Conservation (phyloP, 352 stramenopile species). For the Globisporangium irregulare region DNA sequence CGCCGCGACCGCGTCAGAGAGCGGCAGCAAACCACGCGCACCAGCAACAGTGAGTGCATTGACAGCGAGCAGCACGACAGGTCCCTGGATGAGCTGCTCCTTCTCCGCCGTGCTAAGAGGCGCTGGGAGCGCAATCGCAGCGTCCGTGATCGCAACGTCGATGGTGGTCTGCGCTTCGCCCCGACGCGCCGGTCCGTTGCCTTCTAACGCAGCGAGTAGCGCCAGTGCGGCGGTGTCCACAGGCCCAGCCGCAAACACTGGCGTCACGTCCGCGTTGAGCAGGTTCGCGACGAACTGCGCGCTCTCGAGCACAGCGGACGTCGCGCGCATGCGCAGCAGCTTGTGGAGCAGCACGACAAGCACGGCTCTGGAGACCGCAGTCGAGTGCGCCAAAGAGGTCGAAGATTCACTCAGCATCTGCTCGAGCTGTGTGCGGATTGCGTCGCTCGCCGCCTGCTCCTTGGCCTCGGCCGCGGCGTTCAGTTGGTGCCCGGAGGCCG, state of each 20-base stretch:
- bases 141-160: constrained; percentile 21
- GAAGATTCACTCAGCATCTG: constrained; percentile 14
- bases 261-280: constrained; percentile 60
- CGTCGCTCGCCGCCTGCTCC: constrained; percentile 13
- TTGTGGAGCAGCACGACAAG: constrained; percentile 28
- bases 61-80: constrained; percentile 49
- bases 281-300: constrained; percentile 45
- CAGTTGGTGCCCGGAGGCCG: constrained; percentile 4
- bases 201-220: constrained; percentile 29
- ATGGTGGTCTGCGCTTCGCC: constrained; percentile 16
- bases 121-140: constrained; percentile 33
- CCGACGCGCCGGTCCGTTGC: constrained; percentile 24
- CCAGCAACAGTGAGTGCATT: constrained; percentile 54
- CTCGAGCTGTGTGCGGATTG: constrained; percentile 15
- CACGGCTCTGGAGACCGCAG: constrained; percentile 23
- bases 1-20: constrained; percentile 74
- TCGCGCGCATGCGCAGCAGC: constrained; percentile 22
- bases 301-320: constrained; percentile 28
- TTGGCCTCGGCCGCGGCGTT: constrained; percentile 7
- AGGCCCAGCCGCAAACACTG: constrained; percentile 24
- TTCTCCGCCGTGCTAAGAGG: constrained; percentile 39
- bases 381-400: constrained; percentile 9
- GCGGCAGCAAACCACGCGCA: constrained; percentile 56
- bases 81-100: constrained; percentile 30
- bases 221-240: constrained; percentile 25